These are phyloP conservation scores for Yamadazyma aaseri DNA, from an alignment of 1,139 yeast species.

Conservation along the genomic window DNA sequence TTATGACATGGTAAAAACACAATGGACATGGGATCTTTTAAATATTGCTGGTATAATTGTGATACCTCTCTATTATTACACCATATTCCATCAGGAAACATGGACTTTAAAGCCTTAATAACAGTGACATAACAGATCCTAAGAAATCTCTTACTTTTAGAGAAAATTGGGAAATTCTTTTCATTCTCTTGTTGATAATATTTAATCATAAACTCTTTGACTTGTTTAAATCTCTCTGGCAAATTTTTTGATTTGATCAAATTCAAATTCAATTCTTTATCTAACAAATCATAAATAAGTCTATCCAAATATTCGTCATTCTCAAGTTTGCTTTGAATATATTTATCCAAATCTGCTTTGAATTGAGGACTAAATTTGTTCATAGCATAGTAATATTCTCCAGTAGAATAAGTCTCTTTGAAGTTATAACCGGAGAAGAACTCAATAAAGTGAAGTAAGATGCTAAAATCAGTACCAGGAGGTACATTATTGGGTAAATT, in stretches of 20 bases:
- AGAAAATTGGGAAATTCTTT: constrained; percentile 35
- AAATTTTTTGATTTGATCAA: constrained; percentile 37
- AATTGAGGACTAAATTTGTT: constrained; percentile 34
- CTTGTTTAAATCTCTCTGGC: constrained; percentile 33
- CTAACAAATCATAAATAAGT: constrained; percentile 36
- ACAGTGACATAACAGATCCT: constrained; percentile 41
- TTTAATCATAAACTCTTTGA: constrained; percentile 40
- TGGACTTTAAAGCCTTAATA: constrained; percentile 30
- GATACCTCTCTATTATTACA: constrained; percentile 34
- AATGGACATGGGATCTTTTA: constrained; percentile 44
- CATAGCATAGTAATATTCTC: constrained; percentile 37
- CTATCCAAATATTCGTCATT: constrained; percentile 37
- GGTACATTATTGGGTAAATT: constrained; percentile 30
- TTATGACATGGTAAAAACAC: constrained; percentile 55
- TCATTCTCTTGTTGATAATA: constrained; percentile 38
- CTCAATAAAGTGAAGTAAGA: constrained; percentile 32
- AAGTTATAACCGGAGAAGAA: constrained; percentile 28
- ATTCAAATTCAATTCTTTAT: constrained; percentile 41
- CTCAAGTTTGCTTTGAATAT: constrained; percentile 36
- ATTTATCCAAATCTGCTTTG: constrained; percentile 25
- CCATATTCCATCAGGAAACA: constrained; percentile 49
- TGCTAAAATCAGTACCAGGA: constrained; percentile 24
- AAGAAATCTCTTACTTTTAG: constrained; percentile 25
- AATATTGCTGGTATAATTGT: constrained; percentile 29
- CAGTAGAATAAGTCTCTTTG: constrained; percentile 32